These are phyloP conservation scores for Alternaria longipes DNA, from an alignment of 2,329 filamentous ascomycete species.

Conservation along the genomic window DNA sequence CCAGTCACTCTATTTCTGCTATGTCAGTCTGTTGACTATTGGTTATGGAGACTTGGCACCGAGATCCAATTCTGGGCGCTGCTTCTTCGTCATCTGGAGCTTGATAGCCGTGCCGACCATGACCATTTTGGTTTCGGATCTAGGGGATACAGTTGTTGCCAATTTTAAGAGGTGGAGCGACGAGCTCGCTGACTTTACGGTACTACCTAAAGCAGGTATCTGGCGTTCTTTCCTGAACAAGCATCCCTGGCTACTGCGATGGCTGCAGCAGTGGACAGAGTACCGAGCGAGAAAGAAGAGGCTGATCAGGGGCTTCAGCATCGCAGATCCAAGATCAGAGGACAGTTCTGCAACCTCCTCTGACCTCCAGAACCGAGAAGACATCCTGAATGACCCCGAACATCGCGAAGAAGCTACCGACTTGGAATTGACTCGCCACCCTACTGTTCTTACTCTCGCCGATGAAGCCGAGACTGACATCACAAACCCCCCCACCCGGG, in stretches of 20 bases:
- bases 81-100: slow-evolving; percentile 95
- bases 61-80: slow-evolving; percentile 77
- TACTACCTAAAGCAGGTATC: slow-evolving; percentile 67
- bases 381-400: not conserved
- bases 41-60: slow-evolving; percentile 86
- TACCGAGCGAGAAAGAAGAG: slow-evolving; percentile 51
- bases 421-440: slow-evolving; percentile 14
- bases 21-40: slow-evolving; percentile 82
- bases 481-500: slow-evolving; percentile 47
- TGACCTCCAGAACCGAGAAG: slow-evolving; percentile 28
- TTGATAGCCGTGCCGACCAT: slow-evolving; percentile 86
- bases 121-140: slow-evolving; percentile 70
- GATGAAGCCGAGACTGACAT: slow-evolving; percentile 24
- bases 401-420: slow-evolving; percentile 15
- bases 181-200: slow-evolving; percentile 69
- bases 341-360: slow-evolving; percentile 26
- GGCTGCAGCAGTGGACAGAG: slow-evolving; percentile 48
- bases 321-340: slow-evolving; percentile 46
- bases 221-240: slow-evolving; percentile 62
- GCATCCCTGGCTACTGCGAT: slow-evolving; percentile 56
- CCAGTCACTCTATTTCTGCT: slow-evolving; percentile 84
- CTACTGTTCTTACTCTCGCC: slow-evolving; percentile 19
- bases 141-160: slow-evolving; percentile 81
- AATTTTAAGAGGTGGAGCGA: slow-evolving; percentile 71
- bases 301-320: slow-evolving; percentile 58